A percentile compares a stretch with the other conserved stretches of the same genome.
Conservation (phyloP, 352 stramenopile species). For the Pythium dissimile region DNA sequence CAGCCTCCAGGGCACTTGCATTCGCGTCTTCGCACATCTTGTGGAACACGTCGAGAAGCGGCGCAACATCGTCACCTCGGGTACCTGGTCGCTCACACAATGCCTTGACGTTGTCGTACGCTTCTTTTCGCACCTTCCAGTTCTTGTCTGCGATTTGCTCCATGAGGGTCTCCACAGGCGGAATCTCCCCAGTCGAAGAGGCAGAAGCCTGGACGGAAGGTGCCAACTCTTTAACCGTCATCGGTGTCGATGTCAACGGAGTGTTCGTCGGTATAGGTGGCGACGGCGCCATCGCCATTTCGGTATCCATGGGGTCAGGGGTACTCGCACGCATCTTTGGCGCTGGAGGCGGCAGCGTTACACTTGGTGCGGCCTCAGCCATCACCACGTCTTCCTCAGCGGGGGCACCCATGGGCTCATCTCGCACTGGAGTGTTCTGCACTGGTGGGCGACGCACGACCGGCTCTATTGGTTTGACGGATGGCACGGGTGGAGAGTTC, state of each 20-base stretch:
- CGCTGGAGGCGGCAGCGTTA: background rate
- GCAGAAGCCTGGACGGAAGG: conserved; percentile 6
- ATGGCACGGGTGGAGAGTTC: conserved; percentile 41
- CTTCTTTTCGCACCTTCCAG: conserved; percentile 86
- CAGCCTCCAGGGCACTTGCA: conserved; percentile 77
- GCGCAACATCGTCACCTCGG: conserved; percentile 38
- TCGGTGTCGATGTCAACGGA: conserved; percentile 4
- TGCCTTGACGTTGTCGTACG: conserved; percentile 68
- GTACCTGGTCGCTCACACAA: conserved; percentile 50
- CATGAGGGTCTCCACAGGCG: conserved; percentile 46
- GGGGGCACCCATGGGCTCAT: conserved; percentile 19
- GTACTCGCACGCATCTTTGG: background rate
- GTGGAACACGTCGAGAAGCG: conserved; percentile 54
- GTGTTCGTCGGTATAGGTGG: conserved; percentile 1
- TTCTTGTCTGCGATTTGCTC: conserved; percentile 76
- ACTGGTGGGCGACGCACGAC: conserved; percentile 1
- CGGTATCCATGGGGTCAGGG: conserved; percentile 12
- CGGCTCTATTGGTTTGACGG: background rate
- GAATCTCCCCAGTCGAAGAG: conserved; percentile 9
- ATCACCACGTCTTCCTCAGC: conserved; percentile 19
- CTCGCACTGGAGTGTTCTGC: conserved; percentile 2
- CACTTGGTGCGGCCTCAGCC: conserved; percentile 1
- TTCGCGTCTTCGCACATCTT: conserved; percentile 86
- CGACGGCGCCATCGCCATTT: conserved; percentile 10
- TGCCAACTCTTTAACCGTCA: conserved; percentile 1